phyloP scores from a whole-genome alignment of 208 protist genomes.

The Leishmania turanica region DNA sequence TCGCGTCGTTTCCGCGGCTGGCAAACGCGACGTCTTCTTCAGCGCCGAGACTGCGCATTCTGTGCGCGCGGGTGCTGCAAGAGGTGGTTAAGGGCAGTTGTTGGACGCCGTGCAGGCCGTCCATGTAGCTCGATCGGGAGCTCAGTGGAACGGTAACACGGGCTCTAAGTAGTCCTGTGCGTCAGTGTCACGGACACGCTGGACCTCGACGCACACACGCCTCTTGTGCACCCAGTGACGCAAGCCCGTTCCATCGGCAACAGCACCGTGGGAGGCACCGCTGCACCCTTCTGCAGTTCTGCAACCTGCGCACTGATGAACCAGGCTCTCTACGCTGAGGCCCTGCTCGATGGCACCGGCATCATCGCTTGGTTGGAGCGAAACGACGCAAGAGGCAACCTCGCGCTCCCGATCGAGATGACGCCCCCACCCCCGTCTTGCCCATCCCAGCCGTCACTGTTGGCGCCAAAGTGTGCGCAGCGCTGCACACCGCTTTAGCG shows the following conservation, averaged over 20 bases:
- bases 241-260: background rate
- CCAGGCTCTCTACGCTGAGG: conserved; percentile 9
- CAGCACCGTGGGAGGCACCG: background rate
- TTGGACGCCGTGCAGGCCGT: conserved; percentile 5
- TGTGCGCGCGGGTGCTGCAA: background rate
- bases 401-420: background rate
- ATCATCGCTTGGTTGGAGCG: background rate
- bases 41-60: background rate
- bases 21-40: background rate
- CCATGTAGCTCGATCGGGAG: background rate
- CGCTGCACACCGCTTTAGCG: background rate
- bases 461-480: background rate
- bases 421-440: conserved; percentile 1
- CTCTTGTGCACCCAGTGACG: background rate
- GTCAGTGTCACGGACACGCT: background rate
- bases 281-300: conserved; percentile 3
- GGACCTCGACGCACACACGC: background rate
- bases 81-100: background rate
- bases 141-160: background rate
- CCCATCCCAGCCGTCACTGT: conserved; percentile 7
- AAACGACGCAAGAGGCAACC: background rate
- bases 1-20: background rate
- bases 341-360: background rate
- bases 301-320: background rate
- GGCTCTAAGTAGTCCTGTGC: background rate